Conservation (phyloP, 202 grass and related monocot species). For the Cymbopogon flexuosus region DNA sequence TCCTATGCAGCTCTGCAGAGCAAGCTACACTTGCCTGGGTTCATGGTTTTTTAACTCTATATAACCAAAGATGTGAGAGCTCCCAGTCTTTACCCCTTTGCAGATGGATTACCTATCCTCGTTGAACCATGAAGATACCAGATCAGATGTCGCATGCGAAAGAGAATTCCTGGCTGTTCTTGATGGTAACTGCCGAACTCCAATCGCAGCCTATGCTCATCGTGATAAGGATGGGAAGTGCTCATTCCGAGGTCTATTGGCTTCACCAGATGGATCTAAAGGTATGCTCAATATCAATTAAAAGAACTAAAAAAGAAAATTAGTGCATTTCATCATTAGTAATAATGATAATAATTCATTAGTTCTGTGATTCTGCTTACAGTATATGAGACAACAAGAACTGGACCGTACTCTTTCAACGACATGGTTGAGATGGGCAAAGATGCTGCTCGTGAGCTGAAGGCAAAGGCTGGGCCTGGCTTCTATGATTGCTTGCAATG, state of each 20-base stretch:
- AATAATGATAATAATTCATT: not conserved
- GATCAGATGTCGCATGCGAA: conserved; percentile 83
- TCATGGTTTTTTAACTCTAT: not conserved
- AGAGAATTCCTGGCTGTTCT: conserved; percentile 79
- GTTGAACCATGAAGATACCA: conserved; percentile 90
- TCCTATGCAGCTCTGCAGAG: not conserved
- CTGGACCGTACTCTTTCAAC: conserved; percentile 52
- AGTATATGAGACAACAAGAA: conserved; percentile 87
- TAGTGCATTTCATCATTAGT: not conserved
- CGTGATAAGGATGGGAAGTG: conserved; percentile 66
- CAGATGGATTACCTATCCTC: conserved; percentile 70
- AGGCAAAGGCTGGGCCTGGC: conserved; percentile 56
- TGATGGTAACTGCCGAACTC: conserved; percentile 86
- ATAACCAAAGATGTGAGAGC: not conserved
- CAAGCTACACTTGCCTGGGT: not conserved
- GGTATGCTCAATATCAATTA: conserved; percentile 39
- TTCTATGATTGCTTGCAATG: conserved; percentile 71
- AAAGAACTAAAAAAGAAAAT: not conserved
- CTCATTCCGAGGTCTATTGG: conserved; percentile 72
- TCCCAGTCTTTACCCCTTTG: conserved; percentile 11
- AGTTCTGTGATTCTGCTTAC: conserved; percentile 2
- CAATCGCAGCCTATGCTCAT: conserved; percentile 76
- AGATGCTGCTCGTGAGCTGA: conserved; percentile 80
- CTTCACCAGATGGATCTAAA: conserved; percentile 70
- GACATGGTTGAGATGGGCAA: conserved; percentile 89